Conservation (phyloP, 1,284 basidiomycete genomes). For the Apiotrichum sp. region DNA sequence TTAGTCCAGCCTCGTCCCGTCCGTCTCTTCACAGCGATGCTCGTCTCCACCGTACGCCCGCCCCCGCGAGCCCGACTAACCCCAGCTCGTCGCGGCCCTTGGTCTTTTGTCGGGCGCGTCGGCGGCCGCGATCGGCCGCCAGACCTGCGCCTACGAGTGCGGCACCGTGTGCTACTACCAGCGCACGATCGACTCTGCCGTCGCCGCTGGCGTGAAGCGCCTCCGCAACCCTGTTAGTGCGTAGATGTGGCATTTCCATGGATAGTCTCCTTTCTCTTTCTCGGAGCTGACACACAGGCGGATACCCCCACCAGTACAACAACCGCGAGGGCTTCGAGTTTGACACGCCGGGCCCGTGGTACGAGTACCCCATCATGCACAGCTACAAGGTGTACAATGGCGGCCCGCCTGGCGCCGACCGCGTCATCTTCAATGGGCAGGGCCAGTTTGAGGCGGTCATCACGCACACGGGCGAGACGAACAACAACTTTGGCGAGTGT, state of each 20-base stretch:
- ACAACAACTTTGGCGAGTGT: background rate
- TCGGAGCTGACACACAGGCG: background rate
- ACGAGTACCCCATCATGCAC: conserved; percentile 9
- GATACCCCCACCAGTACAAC: conserved; percentile 2
- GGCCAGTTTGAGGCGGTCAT: conserved; percentile 5
- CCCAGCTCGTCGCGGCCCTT: background rate
- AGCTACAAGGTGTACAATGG: conserved; percentile 3
- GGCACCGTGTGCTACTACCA: background rate
- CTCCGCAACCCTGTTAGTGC: background rate
- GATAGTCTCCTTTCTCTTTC: background rate
- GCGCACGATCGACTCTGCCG: background rate
- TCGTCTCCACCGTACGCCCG: background rate
- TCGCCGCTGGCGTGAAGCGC: background rate
- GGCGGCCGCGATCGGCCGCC: background rate
- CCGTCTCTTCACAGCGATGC: background rate
- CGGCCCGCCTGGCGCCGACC: conserved; percentile 6
- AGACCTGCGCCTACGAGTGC: background rate
- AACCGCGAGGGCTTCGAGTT: background rate
- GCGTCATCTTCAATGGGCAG: conserved; percentile 6
- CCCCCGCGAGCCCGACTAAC: background rate
- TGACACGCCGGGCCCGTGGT: conserved; percentile 1
- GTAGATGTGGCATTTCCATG: background rate
- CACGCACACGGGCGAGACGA: background rate
- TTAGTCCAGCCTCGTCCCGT: too few species aligned
- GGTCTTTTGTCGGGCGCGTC: background rate